Conservation (phyloP, 78 protist species). For the Planoprotostelium fungivorum region DNA sequence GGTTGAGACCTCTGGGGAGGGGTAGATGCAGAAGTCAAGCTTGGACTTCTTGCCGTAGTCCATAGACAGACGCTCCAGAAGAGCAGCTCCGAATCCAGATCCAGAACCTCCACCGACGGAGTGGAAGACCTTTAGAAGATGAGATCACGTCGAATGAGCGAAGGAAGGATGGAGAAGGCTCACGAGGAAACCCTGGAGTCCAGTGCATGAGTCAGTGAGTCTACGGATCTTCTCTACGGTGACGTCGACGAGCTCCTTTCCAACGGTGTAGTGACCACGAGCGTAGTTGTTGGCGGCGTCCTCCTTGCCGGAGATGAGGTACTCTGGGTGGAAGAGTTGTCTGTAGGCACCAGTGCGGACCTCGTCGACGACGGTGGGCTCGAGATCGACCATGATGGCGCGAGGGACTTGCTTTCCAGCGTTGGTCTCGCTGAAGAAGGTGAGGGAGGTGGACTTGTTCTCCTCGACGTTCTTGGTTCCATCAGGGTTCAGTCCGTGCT, state of each 20-base stretch:
- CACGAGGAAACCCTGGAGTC: conserved; percentile 95
- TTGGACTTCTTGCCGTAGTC: conserved; percentile 92
- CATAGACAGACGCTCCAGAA: conserved; percentile 87
- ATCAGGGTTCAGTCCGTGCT: conserved; percentile 92
- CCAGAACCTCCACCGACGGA: conserved; percentile 96
- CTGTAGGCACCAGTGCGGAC: conserved; percentile 86
- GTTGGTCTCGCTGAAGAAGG: conserved; percentile 80
- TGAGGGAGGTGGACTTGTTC: conserved; percentile 54
- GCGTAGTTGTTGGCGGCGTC: conserved; percentile 92
- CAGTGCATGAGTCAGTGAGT: conserved; percentile 98
- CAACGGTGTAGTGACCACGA: conserved; percentile 92
- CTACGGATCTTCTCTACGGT: conserved; percentile 95
- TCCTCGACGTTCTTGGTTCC: conserved; percentile 60
- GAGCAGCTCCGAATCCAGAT: conserved; percentile 91
- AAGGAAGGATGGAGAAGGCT: neutral
- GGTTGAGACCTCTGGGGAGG: conserved; percentile 86
- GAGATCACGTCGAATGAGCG: neutral
- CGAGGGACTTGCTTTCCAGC: conserved; percentile 93
- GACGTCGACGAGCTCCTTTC: conserved; percentile 90
- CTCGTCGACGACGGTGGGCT: conserved; percentile 90
- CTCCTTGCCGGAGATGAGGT: conserved; percentile 86
- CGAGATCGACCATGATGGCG: conserved; percentile 91
- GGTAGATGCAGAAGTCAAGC: conserved; percentile 82
- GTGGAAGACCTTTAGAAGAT: conserved; percentile 38
- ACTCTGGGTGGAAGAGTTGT: conserved; percentile 89